Conservation (phyloP, 2,329 filamentous ascomycete genomes). For the Colletotrichum agaves region DNA sequence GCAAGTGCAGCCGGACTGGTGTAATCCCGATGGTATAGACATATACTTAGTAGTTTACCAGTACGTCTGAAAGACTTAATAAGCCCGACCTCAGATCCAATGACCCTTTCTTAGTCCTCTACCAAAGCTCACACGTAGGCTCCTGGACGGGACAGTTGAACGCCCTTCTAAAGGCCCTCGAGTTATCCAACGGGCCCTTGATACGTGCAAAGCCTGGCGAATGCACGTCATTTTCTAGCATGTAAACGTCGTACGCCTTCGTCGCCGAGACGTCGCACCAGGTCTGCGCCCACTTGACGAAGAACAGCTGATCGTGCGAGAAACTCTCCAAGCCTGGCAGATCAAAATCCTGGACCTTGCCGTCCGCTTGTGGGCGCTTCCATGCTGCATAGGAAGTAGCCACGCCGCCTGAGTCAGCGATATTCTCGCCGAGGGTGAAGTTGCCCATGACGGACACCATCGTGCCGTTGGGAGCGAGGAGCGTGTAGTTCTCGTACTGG, state of each 20-base stretch:
- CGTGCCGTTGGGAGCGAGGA: conserved; percentile 65
- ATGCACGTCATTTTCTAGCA: conserved; percentile 72
- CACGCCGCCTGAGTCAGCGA: conserved; percentile 76
- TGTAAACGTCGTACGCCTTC: conserved; percentile 61
- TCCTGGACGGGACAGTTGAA: conserved; percentile 74
- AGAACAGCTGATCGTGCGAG: conserved; percentile 76
- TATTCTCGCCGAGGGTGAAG: conserved; percentile 75
- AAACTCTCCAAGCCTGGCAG: conserved; percentile 72
- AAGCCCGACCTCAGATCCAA: background rate
- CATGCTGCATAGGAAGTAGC: conserved; percentile 73
- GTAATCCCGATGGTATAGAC: background rate
- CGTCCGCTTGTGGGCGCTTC: conserved; percentile 64
- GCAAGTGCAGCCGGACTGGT: too few species aligned
- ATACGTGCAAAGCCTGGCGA: conserved; percentile 71
- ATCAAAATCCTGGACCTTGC: conserved; percentile 53
- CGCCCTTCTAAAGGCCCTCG: conserved; percentile 71
- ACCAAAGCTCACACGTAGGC: conserved; percentile 78
- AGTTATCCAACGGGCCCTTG: conserved; percentile 72
- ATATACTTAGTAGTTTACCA: background rate
- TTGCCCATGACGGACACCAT: conserved; percentile 70
- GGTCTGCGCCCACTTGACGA: conserved; percentile 70
- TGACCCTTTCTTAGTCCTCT: background rate
- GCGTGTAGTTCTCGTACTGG: conserved; percentile 71
- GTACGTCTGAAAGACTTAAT: too few species aligned
- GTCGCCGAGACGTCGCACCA: conserved; percentile 74